phyloP scores from a whole-genome alignment of 2,329 filamentous ascomycete species.

The Alternaria brassicicola region DNA sequence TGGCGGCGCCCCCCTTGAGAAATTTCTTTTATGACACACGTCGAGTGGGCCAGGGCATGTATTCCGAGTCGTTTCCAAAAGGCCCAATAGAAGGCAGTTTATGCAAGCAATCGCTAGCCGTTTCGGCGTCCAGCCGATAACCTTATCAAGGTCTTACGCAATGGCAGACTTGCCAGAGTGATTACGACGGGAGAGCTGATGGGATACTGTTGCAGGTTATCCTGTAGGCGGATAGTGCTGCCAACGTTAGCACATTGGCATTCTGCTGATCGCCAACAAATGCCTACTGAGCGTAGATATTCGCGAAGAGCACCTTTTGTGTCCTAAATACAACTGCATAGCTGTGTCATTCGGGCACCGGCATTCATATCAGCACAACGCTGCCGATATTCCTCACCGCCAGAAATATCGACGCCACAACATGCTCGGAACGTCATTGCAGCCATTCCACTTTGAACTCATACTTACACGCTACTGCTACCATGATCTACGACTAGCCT shows the following conservation, averaged over 20 bases:
- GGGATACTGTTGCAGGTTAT: neutral
- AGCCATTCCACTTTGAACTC: conserved; percentile 7
- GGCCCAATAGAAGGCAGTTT: conserved; percentile 17
- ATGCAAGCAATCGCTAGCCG: conserved; percentile 10
- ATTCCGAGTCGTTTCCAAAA: conserved; percentile 4
- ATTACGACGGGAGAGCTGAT: neutral
- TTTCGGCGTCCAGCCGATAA: conserved; percentile 7
- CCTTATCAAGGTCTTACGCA: conserved; percentile 12
- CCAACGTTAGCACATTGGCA: neutral
- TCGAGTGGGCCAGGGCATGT: conserved; percentile 7
- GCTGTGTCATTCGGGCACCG: neutral
- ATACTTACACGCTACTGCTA: conserved; percentile 21
- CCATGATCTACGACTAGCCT: conserved; percentile 12
- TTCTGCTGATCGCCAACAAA: neutral
- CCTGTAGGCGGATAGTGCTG: neutral
- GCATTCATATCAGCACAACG: neutral
- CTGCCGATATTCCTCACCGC: conserved; percentile 14
- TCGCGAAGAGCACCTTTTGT: neutral
- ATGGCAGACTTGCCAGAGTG: neutral
- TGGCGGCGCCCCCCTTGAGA: neutral
- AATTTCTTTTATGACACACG: conserved; percentile 4
- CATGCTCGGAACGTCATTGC: neutral
- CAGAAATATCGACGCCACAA: conserved; percentile 5
- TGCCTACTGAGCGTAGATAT: neutral
- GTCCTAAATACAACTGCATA: neutral